A percentile compares a stretch with the other conserved stretches of the same genome.
Evolutionary conservation across 2,329 filamentous ascomycete genomes (phyloP).

Genomic region (Beauveria sp.): DNA sequence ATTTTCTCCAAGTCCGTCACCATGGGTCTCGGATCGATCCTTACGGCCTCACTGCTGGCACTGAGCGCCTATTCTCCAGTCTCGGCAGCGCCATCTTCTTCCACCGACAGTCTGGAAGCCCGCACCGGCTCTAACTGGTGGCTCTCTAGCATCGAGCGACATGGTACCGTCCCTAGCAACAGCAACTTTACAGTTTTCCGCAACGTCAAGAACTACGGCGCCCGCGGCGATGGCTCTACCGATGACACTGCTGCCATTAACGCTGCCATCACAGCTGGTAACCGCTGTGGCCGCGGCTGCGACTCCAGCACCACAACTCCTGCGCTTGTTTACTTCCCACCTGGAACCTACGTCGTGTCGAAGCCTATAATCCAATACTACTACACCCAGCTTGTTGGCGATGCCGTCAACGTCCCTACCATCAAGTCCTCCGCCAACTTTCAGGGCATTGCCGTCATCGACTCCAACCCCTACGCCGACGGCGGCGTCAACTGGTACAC

Average conservation of each 20-base stretch:
- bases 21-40: slow-evolving; percentile 10
- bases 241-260: slow-evolving; percentile 92
- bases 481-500: slow-evolving; percentile 66
- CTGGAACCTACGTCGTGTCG: slow-evolving; percentile 77
- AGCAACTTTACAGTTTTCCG: slow-evolving; percentile 63
- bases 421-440: slow-evolving; percentile 70
- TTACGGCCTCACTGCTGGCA: slow-evolving; percentile 12
- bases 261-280: slow-evolving; percentile 65
- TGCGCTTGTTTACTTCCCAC: slow-evolving; percentile 84
- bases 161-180: slow-evolving; percentile 53
- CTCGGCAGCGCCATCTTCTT: slow-evolving; percentile 9
- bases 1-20: neutral
- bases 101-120: slow-evolving; percentile 6
- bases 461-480: slow-evolving; percentile 73
- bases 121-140: slow-evolving; percentile 52
- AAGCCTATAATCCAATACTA: slow-evolving; percentile 77
- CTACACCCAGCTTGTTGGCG: slow-evolving; percentile 88
- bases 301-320: slow-evolving; percentile 78
- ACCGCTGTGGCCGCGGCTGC: slow-evolving; percentile 72
- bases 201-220: slow-evolving; percentile 70
- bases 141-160: slow-evolving; percentile 60
- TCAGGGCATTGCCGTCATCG: slow-evolving; percentile 78
- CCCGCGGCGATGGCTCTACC: slow-evolving; percentile 56
- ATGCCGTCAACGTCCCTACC: slow-evolving; percentile 62
- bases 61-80: slow-evolving; percentile 10